Conservation (phyloP, 192 early-diverging fungal genomes). For the Mortierella hygrophila region DNA sequence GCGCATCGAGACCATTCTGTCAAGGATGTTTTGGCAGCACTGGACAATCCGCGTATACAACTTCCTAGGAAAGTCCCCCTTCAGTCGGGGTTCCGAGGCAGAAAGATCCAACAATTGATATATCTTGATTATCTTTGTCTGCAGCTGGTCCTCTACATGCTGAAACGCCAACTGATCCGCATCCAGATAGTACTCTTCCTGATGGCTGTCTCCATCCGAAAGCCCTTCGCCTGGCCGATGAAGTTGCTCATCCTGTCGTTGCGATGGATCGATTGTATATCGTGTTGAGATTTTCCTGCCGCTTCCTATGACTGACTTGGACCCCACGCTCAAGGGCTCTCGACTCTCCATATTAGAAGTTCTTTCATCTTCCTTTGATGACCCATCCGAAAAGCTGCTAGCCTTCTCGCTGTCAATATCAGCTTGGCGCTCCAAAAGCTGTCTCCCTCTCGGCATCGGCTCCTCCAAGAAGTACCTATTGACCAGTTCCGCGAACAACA, state of each 20-base stretch:
- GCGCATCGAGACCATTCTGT: conserved; percentile 75
- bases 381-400: neutral
- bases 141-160: conserved; percentile 18
- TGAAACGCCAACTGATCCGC: conserved; percentile 19
- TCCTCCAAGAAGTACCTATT: conserved; percentile 64
- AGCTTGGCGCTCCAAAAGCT: no score
- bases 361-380: conserved; percentile 2
- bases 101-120: conserved; percentile 66
- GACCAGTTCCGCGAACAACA: conserved; percentile 73
- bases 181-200: neutral
- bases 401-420: neutral
- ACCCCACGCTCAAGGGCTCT: neutral
- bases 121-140: conserved; percentile 26
- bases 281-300: neutral
- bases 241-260: no score
- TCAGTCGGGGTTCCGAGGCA: conserved; percentile 76
- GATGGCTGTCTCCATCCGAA: conserved; percentile 21
- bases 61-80: conserved; percentile 73
- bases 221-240: neutral
- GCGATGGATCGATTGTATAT: neutral
- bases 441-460: neutral
- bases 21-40: conserved; percentile 73
- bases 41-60: conserved; percentile 71
- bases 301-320: neutral
- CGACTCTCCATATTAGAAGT: neutral